Evolutionary conservation across 257 asterid genomes (phyloP).

Genomic region (Nicotiana noctiflora): DNA sequence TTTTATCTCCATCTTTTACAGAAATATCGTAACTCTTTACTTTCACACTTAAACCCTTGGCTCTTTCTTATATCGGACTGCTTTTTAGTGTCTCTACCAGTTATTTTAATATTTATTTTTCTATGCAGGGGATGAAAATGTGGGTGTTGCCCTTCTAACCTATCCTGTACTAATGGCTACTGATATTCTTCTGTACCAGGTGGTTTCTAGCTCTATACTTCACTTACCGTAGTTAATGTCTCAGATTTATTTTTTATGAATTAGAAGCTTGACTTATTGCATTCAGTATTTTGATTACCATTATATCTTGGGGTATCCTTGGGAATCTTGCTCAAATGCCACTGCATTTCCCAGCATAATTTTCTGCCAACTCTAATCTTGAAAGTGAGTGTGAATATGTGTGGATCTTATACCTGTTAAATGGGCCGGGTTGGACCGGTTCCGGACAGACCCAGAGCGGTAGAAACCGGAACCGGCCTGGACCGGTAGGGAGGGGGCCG

Average conservation of each 20-base stretch:
- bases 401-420: too few species aligned
- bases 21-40: not conserved
- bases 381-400: constrained; percentile 15
- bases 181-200: constrained; percentile 93
- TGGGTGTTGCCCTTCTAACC: constrained; percentile 87
- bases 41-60: not conserved
- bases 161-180: constrained; percentile 98
- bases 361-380: not conserved
- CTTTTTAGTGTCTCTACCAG: not conserved
- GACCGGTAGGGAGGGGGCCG: too few species aligned
- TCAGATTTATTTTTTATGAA: not conserved
- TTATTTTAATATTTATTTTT: not conserved
- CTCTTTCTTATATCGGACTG: not conserved
- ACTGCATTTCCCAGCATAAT: not conserved
- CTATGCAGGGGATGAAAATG: constrained; percentile 81
- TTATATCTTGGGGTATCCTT: not conserved
- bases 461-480: too few species aligned
- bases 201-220: constrained; percentile 18
- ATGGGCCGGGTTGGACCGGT: too few species aligned
- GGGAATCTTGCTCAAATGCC: not conserved
- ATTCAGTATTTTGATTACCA: constrained; percentile 1
- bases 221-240: not conserved
- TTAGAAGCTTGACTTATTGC: not conserved
- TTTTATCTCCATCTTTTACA: not conserved
- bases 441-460: too few species aligned